These are phyloP conservation scores for Trichothecium roseum DNA, from an alignment of 2,329 filamentous ascomycete species.

Conservation along the genomic window DNA sequence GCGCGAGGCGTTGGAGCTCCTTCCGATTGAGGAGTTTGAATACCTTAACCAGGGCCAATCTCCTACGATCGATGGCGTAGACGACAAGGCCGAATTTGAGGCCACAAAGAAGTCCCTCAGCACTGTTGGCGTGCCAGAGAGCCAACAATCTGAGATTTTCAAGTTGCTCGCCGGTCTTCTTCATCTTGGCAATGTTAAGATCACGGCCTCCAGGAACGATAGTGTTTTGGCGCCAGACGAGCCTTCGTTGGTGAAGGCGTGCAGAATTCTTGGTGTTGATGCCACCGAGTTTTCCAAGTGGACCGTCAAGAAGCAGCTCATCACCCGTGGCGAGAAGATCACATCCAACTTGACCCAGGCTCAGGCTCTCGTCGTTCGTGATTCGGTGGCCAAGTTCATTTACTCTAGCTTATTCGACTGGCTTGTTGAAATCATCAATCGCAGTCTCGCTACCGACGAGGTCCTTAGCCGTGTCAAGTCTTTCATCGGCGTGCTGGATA, in stretches of 20 bases:
- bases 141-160: conserved; percentile 78
- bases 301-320: conserved; percentile 97
- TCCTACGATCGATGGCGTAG: conserved; percentile 84
- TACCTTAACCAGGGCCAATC: conserved; percentile 94
- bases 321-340: conserved; percentile 95
- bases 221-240: conserved; percentile 74
- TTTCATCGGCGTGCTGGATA: conserved; percentile 98
- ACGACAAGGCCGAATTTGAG: conserved; percentile 88
- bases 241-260: conserved; percentile 71
- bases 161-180: conserved; percentile 80
- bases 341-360: conserved; percentile 89
- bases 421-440: conserved; percentile 96
- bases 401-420: conserved; percentile 98
- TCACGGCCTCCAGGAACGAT: conserved; percentile 80
- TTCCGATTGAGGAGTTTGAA: conserved; percentile 82
- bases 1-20: conserved; percentile 66
- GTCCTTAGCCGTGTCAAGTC: conserved; percentile 72
- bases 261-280: conserved; percentile 79
- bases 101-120: conserved; percentile 78
- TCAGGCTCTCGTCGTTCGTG: conserved; percentile 86
- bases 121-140: conserved; percentile 71
- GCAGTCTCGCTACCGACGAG: conserved; percentile 77
- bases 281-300: conserved; percentile 83
- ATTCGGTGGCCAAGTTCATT: conserved; percentile 97
- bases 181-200: conserved; percentile 94